Evolutionary conservation across 164 flowering plant species (phyloP).

Genomic region (Annona squamosa): DNA sequence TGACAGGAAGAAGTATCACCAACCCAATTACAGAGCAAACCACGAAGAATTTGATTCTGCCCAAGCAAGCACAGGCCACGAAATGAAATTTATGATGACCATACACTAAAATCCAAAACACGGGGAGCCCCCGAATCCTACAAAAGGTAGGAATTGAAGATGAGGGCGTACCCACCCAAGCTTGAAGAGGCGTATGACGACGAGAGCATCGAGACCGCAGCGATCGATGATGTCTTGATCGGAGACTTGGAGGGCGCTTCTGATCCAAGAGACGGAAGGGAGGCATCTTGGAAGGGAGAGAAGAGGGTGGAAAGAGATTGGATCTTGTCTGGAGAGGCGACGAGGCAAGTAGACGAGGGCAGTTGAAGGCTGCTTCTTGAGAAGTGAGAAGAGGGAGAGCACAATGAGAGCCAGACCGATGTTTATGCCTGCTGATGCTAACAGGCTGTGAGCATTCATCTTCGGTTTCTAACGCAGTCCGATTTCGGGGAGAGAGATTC

Average conservation of each 20-base stretch:
- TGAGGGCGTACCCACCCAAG: constrained; percentile 23
- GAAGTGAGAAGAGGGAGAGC: constrained; percentile 36
- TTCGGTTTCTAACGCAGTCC: background rate
- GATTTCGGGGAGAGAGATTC: too few species aligned
- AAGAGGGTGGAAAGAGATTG: constrained; percentile 10
- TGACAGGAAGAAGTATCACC: constrained; percentile 70
- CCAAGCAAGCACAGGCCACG: constrained; percentile 5
- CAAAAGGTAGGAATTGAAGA: background rate
- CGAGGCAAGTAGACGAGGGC: constrained; percentile 35
- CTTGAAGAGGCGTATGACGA: constrained; percentile 39
- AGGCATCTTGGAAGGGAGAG: constrained; percentile 20
- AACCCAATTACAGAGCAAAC: constrained; percentile 59
- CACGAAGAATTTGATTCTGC: constrained; percentile 67
- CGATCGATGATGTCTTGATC: constrained; percentile 32
- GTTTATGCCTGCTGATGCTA: constrained; percentile 39
- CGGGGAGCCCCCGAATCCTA: background rate
- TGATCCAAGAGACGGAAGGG: constrained; percentile 35
- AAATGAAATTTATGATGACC: background rate
- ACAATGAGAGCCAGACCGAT: constrained; percentile 28
- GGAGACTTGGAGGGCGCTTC: constrained; percentile 24
- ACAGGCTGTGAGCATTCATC: constrained; percentile 28
- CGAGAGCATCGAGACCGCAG: constrained; percentile 41
- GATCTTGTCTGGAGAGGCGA: constrained; percentile 21
- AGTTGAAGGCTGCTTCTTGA: constrained; percentile 31
- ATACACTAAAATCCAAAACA: background rate